These are phyloP conservation scores for Vigna hirtella DNA, from an alignment of 306 rosid species.

Conservation along the genomic window DNA sequence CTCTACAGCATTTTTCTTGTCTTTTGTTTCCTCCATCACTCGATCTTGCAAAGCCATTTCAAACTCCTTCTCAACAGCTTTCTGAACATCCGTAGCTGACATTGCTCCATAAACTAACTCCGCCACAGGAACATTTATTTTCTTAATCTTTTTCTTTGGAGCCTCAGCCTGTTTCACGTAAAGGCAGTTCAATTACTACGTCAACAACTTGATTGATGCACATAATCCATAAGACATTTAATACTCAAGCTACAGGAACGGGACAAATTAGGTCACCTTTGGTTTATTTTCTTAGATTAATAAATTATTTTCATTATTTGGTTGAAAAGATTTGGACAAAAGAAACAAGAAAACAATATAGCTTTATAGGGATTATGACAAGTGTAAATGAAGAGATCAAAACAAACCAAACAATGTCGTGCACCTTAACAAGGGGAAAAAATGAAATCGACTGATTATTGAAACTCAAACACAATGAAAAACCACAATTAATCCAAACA, in stretches of 20 bases:
- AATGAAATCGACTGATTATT: background rate
- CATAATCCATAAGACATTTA: conserved; percentile 5
- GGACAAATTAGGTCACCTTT: background rate
- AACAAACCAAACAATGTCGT: background rate
- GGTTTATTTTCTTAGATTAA: background rate
- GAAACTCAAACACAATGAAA: background rate
- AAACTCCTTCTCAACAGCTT: conserved; percentile 88
- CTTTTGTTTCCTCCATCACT: conserved; percentile 97
- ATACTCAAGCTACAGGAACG: background rate
- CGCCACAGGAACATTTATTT: conserved; percentile 66
- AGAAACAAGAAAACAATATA: background rate
- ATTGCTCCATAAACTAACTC: conserved; percentile 84
- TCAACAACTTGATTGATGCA: background rate
- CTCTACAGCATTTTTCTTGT: conserved; percentile 93
- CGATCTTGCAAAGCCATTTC: conserved; percentile 99
- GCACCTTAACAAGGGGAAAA: background rate
- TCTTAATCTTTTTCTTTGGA: conserved; percentile 86
- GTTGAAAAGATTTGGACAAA: background rate
- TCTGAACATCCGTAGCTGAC: conserved; percentile 67
- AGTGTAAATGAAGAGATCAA: background rate
- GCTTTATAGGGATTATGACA: too few relatives aligned
- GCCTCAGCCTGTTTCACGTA: conserved; percentile 64
- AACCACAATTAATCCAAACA: background rate
- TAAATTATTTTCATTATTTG: background rate
- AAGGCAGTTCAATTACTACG: conserved; percentile 18